Base-by-base conservation (phyloP, 1,139 yeast species). In the Diutina neorugosa region DNA sequence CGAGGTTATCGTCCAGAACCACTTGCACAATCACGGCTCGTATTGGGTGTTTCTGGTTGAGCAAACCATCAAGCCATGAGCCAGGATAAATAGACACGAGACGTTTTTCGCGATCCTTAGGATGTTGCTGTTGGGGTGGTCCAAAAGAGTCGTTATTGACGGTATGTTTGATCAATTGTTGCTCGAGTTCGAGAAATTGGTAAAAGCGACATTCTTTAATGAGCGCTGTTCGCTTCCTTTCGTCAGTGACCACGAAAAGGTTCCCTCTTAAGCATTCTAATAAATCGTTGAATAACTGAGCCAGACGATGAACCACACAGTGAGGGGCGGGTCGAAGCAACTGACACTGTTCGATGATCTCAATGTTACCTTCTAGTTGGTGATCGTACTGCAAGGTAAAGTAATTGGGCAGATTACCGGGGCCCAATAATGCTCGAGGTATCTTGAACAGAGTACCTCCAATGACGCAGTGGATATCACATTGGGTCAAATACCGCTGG, bases 271-370 rank as follows among this genome's bases (percentile, higher is more conserved):
- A 66, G 2, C 81, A 61, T 48, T 73, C 73, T 48, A 90, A 54
- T 27, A 90, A 59, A 51, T 86, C 86, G 14, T 66, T 66, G 60
- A 90, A 85, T 34, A 86, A 65, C n/a, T 63, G 65, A 0, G 86
- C 75, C 6, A 85, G 78, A 56, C 93, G 70, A 53, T 77, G 68
- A 5, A 78, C 67, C 20, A 76, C 74, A 49, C 79, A 69, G 58
- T 82, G 75, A 7, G 94, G 87, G 5, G 96, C 95, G 1, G 97
- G 96, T 43, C 96, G 70, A 11, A 86, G 65, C 56, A 83, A 66
- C 42, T 72, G 69, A 52, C 69, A 69, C n/a, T 63, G 55, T 52
- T 71, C 68, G 51, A 76, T 71, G 2, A 73, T 56, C 9, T 65
- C 58, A 48, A 70, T 65, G 19, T 79, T 75, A 56, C 81, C 82